Evolutionary conservation across 768 basidiomycete genomes (phyloP), one percentile per base, ranked within the genome.

Genomic region (Amanita phalloides): DNA sequence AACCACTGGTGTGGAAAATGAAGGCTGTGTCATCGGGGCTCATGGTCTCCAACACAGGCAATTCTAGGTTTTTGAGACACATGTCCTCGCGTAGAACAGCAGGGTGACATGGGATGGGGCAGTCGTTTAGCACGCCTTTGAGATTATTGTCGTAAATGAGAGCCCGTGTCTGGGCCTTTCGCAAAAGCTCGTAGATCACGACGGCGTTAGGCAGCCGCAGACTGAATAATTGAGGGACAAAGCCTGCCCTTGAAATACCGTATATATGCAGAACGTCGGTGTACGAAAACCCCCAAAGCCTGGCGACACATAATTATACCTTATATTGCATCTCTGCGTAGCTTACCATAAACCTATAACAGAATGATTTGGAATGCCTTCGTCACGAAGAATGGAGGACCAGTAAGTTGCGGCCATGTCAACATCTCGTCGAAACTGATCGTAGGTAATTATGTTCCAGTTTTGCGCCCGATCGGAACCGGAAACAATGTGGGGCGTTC

Each of bases 1-100:
- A 88, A 13, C 87, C 87, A 53, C 81, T 84, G 8, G 87, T 88
- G 63, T 87, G 87, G 71, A 86, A 89, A 49, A 87, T 69, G 70
- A 88, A 80, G 43, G 74, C 74, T 25, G 70, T 64, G 48, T 82
- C 79, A 53, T 69, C 64, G 25, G 61, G 62, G 52, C 62, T 49
- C 58, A 63, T 43, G 55, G 64, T 56, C 56, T 68, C 64, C 36
- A 79, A 65, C 17, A 66, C 65, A 26, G 79, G 77, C 6, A 84
- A 63, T 30, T 69, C 59, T 23, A 67, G 63, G 36, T 66, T 59
- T 33, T 68, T 64, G 54, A 55, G 56, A 54, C 66, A 71, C 26
- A 75, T 65, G 37, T 64, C 59, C 47, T 66, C 65, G 56, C 69
- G 66, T 53, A 64, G 60, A n/a, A 70, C 60, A 14, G 77, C 76